Conservation (phyloP, 1,139 yeast genomes). For the Suhomyces atakaporum region DNA sequence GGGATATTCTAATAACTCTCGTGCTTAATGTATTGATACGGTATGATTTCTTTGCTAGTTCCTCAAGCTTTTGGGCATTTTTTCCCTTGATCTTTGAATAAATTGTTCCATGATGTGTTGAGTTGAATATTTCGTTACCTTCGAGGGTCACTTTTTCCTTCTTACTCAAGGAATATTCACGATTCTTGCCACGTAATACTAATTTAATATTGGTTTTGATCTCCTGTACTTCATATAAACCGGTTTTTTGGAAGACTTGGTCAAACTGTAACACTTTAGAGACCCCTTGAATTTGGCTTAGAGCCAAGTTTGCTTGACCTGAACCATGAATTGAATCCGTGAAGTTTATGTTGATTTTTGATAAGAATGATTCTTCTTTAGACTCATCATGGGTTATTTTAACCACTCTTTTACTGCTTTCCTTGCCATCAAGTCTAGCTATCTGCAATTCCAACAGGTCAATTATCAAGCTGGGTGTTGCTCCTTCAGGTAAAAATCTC, state of each 20-base stretch:
- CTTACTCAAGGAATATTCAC: conserved; percentile 13
- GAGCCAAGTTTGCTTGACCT: conserved; percentile 1
- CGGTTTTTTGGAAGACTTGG: conserved; percentile 28
- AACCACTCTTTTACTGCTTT: conserved; percentile 5
- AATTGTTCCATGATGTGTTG: conserved; percentile 4
- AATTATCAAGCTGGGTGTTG: conserved; percentile 14
- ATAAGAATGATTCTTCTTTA: background rate
- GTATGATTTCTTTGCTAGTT: conserved; percentile 1
- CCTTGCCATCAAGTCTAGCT: conserved; percentile 9
- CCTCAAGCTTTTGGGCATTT: background rate
- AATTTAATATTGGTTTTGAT: conserved; percentile 14
- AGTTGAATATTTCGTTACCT: conserved; percentile 1
- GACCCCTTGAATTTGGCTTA: background rate
- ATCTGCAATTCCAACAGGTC: conserved; percentile 12
- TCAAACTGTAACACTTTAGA: conserved; percentile 25
- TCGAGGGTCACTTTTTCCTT: conserved; percentile 6
- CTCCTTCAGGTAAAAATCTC: conserved; percentile 15
- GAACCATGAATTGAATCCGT: background rate
- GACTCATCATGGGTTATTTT: conserved; percentile 8
- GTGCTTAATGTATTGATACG: conserved; percentile 10
- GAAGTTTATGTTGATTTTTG: background rate
- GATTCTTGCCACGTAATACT: conserved; percentile 2
- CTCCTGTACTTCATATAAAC: conserved; percentile 23
- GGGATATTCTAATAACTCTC: conserved; percentile 15
- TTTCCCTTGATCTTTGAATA: conserved; percentile 1